Evolutionary conservation across 148 eudicot genomes (phyloP).

Genomic region (Rhododendron molle): DNA sequence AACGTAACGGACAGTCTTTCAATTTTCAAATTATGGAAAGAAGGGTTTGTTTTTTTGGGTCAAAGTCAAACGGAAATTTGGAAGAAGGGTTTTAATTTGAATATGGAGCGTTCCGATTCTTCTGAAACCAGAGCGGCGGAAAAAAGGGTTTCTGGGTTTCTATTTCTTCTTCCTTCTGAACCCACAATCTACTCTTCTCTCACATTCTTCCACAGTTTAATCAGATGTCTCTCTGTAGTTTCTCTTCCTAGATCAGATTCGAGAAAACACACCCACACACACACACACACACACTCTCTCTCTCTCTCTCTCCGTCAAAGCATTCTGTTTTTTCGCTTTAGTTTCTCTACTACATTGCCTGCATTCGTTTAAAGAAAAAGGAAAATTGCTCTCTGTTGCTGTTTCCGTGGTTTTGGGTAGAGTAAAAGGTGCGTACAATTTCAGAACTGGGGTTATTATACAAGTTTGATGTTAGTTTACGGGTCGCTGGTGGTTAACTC

Average conservation of each 20-base stretch:
- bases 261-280: not conserved
- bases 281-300: not conserved
- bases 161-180: too few species aligned
- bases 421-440: not conserved
- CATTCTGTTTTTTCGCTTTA: not conserved
- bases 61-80: too few species aligned
- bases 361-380: too few species aligned
- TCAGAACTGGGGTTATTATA: not conserved
- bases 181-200: not conserved
- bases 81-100: too few species aligned
- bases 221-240: not conserved
- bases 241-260: constrained; percentile 11
- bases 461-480: not conserved
- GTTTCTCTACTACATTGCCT: not conserved
- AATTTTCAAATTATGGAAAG: too few species aligned
- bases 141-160: too few species aligned
- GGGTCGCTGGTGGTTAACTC: constrained; percentile 1
- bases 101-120: too few species aligned
- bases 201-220: too few species aligned
- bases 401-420: not conserved
- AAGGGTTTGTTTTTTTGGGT: too few species aligned
- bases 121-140: not conserved
- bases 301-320: not conserved
- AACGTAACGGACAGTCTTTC: too few species aligned
- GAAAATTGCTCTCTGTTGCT: constrained; percentile 8